Percentiles rank a stretch among this genome's conserved stretches.
phyloP scores from a whole-genome alignment of 805 yeast genomes.

The Candida sithepensis region DNA sequence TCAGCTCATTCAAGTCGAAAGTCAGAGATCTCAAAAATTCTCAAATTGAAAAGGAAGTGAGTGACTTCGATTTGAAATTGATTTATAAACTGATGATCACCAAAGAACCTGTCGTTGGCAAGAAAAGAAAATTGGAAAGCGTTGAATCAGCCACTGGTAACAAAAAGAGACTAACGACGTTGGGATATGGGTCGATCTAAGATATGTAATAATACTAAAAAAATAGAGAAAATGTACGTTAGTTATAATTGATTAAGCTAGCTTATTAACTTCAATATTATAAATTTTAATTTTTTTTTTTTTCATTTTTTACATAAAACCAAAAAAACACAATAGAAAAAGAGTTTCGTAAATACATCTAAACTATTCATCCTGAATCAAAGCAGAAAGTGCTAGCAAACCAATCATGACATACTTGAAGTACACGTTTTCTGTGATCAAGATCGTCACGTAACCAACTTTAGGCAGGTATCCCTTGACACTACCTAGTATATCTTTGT shows the following conservation, averaged over 20 bases:
- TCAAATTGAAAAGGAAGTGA: constrained; percentile 9
- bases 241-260: neutral
- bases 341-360: neutral
- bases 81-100: constrained; percentile 19
- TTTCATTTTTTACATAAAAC: neutral
- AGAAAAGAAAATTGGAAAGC: constrained; percentile 9
- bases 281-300: neutral
- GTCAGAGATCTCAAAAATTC: constrained; percentile 6
- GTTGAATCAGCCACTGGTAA: constrained; percentile 6
- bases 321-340: neutral
- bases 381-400: constrained; percentile 63
- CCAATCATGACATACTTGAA: constrained; percentile 79
- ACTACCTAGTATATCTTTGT: constrained; percentile 78
- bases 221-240: neutral
- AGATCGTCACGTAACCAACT: constrained; percentile 86
- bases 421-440: constrained; percentile 83
- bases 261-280: too few species aligned
- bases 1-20: constrained; percentile 11
- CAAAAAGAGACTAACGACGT: constrained; percentile 20
- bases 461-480: constrained; percentile 91
- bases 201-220: too few species aligned
- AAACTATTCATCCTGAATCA: constrained; percentile 51
- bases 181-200: constrained; percentile 25
- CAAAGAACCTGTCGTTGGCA: constrained; percentile 1
- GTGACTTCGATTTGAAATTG: constrained; percentile 14